These are phyloP conservation scores for Suillus subaureus DNA, from an alignment of 768 basidiomycete genomes.

Conservation along the genomic window DNA sequence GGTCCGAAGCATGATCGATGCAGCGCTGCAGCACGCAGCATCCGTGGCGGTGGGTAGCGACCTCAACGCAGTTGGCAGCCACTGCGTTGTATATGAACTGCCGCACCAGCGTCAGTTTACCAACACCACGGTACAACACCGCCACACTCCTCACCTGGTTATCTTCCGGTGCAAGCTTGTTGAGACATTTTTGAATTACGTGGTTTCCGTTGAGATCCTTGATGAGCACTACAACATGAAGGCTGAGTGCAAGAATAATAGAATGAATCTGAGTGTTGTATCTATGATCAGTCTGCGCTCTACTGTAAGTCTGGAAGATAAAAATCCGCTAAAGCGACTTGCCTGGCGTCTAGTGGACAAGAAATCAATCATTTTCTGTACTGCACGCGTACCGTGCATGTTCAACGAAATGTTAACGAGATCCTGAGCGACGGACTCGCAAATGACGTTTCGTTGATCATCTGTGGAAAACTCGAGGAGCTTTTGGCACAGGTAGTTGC, in stretches of 20 bases:
- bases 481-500: too few relatives aligned
- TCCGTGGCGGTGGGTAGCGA: conserved; percentile 96
- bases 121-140: background rate
- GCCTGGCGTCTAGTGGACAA: conserved; percentile 92
- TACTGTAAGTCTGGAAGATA: conserved; percentile 55
- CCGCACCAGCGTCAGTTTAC: background rate
- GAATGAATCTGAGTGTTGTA: conserved; percentile 93
- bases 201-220: conserved; percentile 98
- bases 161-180: conserved; percentile 97
- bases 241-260: conserved; percentile 93
- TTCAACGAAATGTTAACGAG: too few relatives aligned
- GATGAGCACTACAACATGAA: conserved; percentile 98
- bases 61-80: conserved; percentile 97
- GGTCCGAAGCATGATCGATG: conserved; percentile 96
- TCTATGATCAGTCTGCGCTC: conserved; percentile 73
- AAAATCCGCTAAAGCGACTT: conserved; percentile 43
- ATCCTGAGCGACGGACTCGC: too few relatives aligned
- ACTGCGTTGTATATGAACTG: conserved; percentile 99
- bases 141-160: conserved; percentile 69
- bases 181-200: conserved; percentile 98
- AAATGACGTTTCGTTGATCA: too few relatives aligned
- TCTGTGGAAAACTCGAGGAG: too few relatives aligned
- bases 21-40: conserved; percentile 98
- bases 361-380: conserved; percentile 99
- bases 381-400: conserved; percentile 63